Evolutionary conservation across 176 grass and related monocot genomes (phyloP).

Genomic region (Oropetium thomaeum): DNA sequence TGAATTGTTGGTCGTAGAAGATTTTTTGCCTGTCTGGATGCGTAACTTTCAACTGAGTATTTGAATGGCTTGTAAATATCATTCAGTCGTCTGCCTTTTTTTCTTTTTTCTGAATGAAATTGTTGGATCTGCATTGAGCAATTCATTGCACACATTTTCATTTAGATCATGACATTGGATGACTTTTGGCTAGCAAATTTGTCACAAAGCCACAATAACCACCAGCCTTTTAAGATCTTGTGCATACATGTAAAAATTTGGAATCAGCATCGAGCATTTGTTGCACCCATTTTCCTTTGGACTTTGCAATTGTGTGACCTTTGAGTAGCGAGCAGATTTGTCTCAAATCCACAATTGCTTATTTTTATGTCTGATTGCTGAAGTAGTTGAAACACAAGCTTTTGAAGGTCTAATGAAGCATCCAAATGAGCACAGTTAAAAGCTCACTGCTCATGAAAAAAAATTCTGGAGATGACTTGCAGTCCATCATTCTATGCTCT

Average conservation of each 20-base stretch:
- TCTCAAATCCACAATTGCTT: background rate
- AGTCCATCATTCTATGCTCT: background rate
- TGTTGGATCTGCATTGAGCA: background rate
- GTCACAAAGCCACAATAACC: background rate
- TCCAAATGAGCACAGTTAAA: background rate
- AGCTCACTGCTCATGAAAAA: background rate
- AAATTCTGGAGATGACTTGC: background rate
- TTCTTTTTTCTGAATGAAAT: too few species aligned
- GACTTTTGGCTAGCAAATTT: background rate
- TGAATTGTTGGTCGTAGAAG: too few species aligned
- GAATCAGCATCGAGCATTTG: background rate
- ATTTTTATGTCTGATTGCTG: background rate
- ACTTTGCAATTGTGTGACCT: background rate
- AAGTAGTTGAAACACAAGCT: background rate
- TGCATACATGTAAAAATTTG: too few species aligned
- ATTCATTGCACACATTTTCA: background rate
- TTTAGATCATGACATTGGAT: background rate
- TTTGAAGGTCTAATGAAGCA: background rate
- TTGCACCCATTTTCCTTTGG: background rate
- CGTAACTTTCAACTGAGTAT: too few species aligned
- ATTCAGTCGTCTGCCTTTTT: background rate
- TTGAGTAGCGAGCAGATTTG: background rate
- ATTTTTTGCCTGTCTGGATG: too few species aligned
- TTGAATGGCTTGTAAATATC: background rate
- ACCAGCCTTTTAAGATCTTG: too few species aligned